Evolutionary conservation across 1,284 basidiomycete species (phyloP), one percentile per base, ranked within the genome.

Genomic region (Apiotrichum veenhuisii): DNA sequence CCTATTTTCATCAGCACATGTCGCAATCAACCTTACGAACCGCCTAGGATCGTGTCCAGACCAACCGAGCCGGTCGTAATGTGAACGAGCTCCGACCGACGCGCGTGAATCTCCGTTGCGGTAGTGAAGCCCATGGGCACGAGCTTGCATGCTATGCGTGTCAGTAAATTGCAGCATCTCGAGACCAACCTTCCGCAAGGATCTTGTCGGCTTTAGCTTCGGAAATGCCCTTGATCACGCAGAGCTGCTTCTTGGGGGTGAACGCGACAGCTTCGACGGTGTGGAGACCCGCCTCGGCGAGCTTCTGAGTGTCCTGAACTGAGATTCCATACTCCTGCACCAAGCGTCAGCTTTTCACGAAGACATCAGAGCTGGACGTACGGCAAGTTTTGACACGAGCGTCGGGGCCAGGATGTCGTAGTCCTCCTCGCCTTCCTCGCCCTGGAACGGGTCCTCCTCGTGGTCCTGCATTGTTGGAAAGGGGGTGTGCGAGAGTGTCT

Each of bases 151-250:
- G 94, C 96, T 97, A 67, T 23, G 26, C 33, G 53, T 44, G 38
- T 54, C 30, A 44, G 25, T 12, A 14, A 9, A 25, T 10, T 36
- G 17, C 12, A 3, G 5, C 7, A 12, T 10, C 25, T 23, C 20
- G 5, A 17, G 22, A 75, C 84, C 62, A 59, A 91, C 94, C 92
- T 81, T 96, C 92, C 14, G 83, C 80, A 25, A 98, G 77, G 57
- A 98, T 95, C 81, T 95, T 98, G 76, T 99, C 96, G 2, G 95
- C 96, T 75, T 98, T 99, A 66, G 88, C 85, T 70, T 98, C 96
- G 33, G 92, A 96, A 61, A 99, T 97, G 20, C 96, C 96, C 78
- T 98, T 98, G 73, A 98, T 94, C 5, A 85, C 84, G 59, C 91
- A 84, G 36, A 98, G 80, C 45, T 82, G 82, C 80, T 98, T 98